Evolutionary conservation across 495 filamentous ascomycete genomes (phyloP), one percentile per base, ranked within the genome.

Genomic region (Penicillium ochrochloron): DNA sequence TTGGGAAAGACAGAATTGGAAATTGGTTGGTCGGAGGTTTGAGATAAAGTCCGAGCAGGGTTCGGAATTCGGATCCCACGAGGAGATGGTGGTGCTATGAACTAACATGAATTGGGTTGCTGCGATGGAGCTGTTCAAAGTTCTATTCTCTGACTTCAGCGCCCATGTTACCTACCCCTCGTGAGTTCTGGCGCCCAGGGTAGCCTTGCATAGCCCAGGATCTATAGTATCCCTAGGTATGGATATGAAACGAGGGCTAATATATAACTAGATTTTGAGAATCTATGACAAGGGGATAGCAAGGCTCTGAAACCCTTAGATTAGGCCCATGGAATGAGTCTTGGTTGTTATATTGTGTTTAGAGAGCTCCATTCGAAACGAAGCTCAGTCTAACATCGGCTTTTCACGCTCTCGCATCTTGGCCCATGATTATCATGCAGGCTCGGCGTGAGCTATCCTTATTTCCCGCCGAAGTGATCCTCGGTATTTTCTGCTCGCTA

Each of bases 401-500:
- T 44, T 44, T 33, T 33, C 29, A 31, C 29, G 6, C 6, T 6
- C 2, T 31, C n/a, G 25, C 25, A 27, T 27, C 4, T 4, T 27
- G 1, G 25, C 2, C 25, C 25, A 1, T 46, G 42, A 19, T 11
- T 7, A 48, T 48, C 2, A 48, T 48, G 19, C 42, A 23, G 1
- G n/a, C 11, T 23, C 42, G 42, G 6, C 10, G 23, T 48, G 42
- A 48, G 42, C 42, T 48, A 12, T 23, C 42, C 12, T 48, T 19
- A 2, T 48, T 48, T 23, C 19, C 19, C 12, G 2, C 42, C 12
- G 42, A 48, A 23, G 42, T 48, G 12, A 48, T 48, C 19, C 42
- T 48, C 42, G 19, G 42, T 23, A 19, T 48, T 48, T 48, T 23
- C 42, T 48, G 21, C 19, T 48, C 42, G 42, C 42, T 48, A 48